Conservation (phyloP, 2,329 filamentous ascomycete genomes). For the Fusarium drepaniforme region DNA sequence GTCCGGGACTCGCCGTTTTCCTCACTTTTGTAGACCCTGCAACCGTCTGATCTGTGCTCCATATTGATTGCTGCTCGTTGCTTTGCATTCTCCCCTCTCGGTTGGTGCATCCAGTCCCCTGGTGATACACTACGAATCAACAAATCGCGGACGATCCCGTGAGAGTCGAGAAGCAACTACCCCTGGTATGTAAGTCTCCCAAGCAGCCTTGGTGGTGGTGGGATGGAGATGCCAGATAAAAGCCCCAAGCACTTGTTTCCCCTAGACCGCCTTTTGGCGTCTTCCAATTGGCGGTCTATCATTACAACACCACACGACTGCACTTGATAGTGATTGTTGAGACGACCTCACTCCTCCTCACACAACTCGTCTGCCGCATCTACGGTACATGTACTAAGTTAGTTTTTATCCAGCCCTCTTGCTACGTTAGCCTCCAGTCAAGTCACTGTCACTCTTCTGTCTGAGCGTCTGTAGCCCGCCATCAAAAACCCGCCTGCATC, state of each 20-base stretch:
- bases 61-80: conserved; percentile 7
- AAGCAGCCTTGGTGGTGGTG: conserved; percentile 23
- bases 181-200: conserved; percentile 21
- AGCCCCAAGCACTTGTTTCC: background rate
- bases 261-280: conserved; percentile 44
- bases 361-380: background rate
- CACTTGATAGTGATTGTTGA: conserved; percentile 17
- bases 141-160: conserved; percentile 34
- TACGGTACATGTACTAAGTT: background rate
- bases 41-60: conserved; percentile 10
- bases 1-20: conserved; percentile 15
- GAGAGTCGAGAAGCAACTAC: background rate
- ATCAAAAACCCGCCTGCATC: conserved; percentile 25
- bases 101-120: conserved; percentile 26
- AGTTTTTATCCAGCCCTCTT: conserved; percentile 14
- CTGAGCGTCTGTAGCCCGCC: conserved; percentile 32
- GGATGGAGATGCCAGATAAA: conserved; percentile 28
- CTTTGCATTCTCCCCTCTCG: conserved; percentile 21
- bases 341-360: background rate
- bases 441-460: conserved; percentile 20
- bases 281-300: conserved; percentile 50
- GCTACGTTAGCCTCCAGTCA: conserved; percentile 16
- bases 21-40: background rate
- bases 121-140: conserved; percentile 13
- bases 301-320: conserved; percentile 44